These are phyloP conservation scores for Galeopsis tetrahit DNA, from an alignment of 257 asterid genomes.

Conservation along the genomic window DNA sequence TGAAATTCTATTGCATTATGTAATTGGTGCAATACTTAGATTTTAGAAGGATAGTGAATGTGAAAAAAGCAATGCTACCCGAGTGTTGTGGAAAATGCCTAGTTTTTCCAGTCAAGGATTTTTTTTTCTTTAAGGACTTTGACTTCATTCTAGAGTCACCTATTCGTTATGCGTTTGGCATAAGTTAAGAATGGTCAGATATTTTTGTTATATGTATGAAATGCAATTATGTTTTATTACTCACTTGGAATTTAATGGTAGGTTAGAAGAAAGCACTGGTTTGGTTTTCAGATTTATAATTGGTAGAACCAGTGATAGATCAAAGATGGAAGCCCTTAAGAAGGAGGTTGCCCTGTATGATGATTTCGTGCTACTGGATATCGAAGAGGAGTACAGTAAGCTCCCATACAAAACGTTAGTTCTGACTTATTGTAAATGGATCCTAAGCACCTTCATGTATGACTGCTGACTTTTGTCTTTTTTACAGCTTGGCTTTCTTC, in stretches of 20 bases:
- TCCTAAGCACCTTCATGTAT: constrained; percentile 26
- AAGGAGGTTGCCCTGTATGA: constrained; percentile 84
- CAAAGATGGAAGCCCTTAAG: constrained; percentile 83
- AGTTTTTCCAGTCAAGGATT: constrained; percentile 6
- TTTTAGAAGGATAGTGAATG: neutral
- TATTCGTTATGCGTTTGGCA: neutral
- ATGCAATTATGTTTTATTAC: constrained; percentile 27
- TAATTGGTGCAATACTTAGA: neutral
- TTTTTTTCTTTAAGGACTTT: constrained; percentile 2
- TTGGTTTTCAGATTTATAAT: constrained; percentile 89
- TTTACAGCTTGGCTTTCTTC: constrained; percentile 86
- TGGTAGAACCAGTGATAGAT: constrained; percentile 74
- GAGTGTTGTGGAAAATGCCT: constrained; percentile 3
- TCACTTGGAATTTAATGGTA: constrained; percentile 52
- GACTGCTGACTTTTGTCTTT: constrained; percentile 33
- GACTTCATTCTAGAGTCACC: neutral
- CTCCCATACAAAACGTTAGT: constrained; percentile 99
- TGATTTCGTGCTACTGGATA: constrained; percentile 90
- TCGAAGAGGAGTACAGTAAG: constrained; percentile 98
- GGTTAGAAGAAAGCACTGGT: constrained; percentile 99
- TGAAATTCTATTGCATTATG: neutral
- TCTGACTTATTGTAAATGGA: constrained; percentile 31
- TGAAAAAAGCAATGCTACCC: constrained; percentile 12
- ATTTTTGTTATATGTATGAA: neutral
- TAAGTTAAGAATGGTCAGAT: neutral